These are phyloP conservation scores for Westerdykella sp. DNA, from an alignment of 2,329 filamentous ascomycete species.

Conservation along the genomic window DNA sequence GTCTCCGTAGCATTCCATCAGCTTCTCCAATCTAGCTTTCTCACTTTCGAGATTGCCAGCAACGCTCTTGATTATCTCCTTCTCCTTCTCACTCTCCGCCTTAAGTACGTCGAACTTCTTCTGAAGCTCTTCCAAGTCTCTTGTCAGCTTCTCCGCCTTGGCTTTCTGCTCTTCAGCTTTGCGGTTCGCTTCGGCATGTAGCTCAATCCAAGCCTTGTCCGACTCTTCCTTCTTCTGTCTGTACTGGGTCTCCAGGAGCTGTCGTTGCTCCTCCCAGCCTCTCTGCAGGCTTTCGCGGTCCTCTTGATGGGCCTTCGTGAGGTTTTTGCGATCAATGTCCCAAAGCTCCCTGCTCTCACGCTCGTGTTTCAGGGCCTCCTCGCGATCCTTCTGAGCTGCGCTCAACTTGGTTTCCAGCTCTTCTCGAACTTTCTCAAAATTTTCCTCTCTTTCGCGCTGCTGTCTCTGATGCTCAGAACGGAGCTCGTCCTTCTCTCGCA, in stretches of 20 bases:
- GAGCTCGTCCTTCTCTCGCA: constrained; percentile 32
- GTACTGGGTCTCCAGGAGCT: constrained; percentile 34
- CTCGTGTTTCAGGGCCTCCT: constrained; percentile 42
- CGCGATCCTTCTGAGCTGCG: constrained; percentile 39
- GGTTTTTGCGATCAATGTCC: constrained; percentile 37
- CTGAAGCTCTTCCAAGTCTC: constrained; percentile 34
- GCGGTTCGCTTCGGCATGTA: constrained; percentile 31
- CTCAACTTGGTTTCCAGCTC: constrained; percentile 40
- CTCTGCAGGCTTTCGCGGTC: constrained; percentile 48
- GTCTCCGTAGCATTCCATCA: constrained; percentile 40
- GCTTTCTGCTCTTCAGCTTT: constrained; percentile 31
- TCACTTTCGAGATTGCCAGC: constrained; percentile 38
- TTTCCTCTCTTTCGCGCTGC: constrained; percentile 38
- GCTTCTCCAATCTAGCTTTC: constrained; percentile 38
- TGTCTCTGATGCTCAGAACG: constrained; percentile 28
- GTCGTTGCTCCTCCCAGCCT: constrained; percentile 48
- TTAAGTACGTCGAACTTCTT: constrained; percentile 28
- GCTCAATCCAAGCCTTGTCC: constrained; percentile 41
- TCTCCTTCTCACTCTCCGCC: constrained; percentile 32
- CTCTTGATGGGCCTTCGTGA: constrained; percentile 40
- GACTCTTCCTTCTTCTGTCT: constrained; percentile 40
- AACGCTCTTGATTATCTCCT: constrained; percentile 34
- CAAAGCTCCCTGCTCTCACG: constrained; percentile 44
- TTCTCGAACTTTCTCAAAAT: constrained; percentile 36
- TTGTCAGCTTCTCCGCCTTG: constrained; percentile 21